A percentile compares a stretch with the other conserved stretches of the same genome.
phyloP scores from a whole-genome alignment of 2,329 filamentous ascomycete genomes.

The Leptographium lundbergii region DNA sequence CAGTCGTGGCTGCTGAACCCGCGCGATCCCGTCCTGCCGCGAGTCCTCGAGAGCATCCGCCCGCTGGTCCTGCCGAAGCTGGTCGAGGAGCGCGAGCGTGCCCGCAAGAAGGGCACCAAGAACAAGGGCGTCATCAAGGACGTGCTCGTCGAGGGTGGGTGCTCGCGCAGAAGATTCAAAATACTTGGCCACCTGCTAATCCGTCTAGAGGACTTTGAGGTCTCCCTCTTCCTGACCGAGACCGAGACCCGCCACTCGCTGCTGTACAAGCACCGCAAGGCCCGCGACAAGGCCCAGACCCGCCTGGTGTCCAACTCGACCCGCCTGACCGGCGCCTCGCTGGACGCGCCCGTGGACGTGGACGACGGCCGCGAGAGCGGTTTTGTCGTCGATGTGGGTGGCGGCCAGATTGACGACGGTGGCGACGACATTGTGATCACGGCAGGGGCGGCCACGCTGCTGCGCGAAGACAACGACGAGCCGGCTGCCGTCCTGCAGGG shows the following conservation, averaged over 20 bases:
- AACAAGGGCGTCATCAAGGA: constrained; percentile 74
- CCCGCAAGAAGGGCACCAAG: constrained; percentile 52
- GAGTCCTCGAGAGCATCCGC: constrained; percentile 73
- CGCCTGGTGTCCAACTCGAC: constrained; percentile 48
- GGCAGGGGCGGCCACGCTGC: constrained; percentile 27
- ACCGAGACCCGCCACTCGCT: constrained; percentile 75
- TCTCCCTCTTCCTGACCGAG: constrained; percentile 86
- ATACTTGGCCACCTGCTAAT: no score
- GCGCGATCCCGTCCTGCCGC: constrained; percentile 62
- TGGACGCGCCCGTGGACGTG: constrained; percentile 40
- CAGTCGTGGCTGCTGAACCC: constrained; percentile 75
- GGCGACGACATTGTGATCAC: constrained; percentile 44
- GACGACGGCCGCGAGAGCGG: neutral
- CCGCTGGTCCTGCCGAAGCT: constrained; percentile 84
- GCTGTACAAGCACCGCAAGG: constrained; percentile 73
- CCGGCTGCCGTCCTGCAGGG: neutral
- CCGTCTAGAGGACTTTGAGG: constrained; percentile 97
- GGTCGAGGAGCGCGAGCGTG: constrained; percentile 66
- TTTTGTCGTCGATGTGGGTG: constrained; percentile 2
- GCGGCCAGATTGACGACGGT: constrained; percentile 39
- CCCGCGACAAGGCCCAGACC: constrained; percentile 43
- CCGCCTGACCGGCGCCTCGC: constrained; percentile 44
- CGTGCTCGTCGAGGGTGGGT: constrained; percentile 61
- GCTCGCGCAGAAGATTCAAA: no score
- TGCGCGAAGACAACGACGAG: constrained; percentile 20